phyloP scores from a whole-genome alignment of 768 basidiomycete species.

The Phanerochaete carnosa region DNA sequence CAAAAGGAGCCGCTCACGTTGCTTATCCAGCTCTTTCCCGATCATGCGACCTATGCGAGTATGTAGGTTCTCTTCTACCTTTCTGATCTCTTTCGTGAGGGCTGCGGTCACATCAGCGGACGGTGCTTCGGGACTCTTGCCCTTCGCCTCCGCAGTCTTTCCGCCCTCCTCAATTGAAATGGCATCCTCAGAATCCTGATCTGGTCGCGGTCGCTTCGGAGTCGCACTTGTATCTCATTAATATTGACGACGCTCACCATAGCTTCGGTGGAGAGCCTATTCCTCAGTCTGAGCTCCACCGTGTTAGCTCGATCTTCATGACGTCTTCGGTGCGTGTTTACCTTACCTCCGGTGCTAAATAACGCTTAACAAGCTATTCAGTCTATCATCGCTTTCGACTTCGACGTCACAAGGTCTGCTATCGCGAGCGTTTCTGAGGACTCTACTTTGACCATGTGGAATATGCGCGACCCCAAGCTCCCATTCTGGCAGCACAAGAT shows the following conservation, averaged over 20 bases:
- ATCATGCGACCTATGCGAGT: slow-evolving; percentile 75
- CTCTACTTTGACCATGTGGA: slow-evolving; percentile 80
- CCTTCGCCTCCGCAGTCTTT: slow-evolving; percentile 24
- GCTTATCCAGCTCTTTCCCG: slow-evolving; percentile 86
- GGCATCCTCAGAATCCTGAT: slow-evolving; percentile 82
- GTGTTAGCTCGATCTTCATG: slow-evolving; percentile 64
- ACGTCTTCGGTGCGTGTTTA: slow-evolving; percentile 60
- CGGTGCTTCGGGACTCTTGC: slow-evolving; percentile 26
- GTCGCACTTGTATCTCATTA: slow-evolving; percentile 71
- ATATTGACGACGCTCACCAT: slow-evolving; percentile 60
- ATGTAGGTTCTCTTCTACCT: slow-evolving; percentile 79
- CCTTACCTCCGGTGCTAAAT: not conserved
- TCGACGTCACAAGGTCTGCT: slow-evolving; percentile 73
- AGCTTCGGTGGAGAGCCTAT: slow-evolving; percentile 63
- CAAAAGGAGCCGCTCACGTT: slow-evolving; percentile 49
- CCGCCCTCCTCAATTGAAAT: slow-evolving; percentile 57
- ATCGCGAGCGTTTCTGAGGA: slow-evolving; percentile 82
- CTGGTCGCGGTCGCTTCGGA: slow-evolving; percentile 82
- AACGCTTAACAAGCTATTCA: slow-evolving; percentile 23
- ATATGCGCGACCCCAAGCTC: slow-evolving; percentile 62
- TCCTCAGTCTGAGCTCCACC: slow-evolving; percentile 64
- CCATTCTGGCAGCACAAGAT: slow-evolving; percentile 77
- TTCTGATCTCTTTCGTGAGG: slow-evolving; percentile 74
- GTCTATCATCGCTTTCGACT: slow-evolving; percentile 83
- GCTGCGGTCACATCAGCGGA: slow-evolving; percentile 41